Evolutionary conservation across 2,329 filamentous ascomycete species (phyloP), one percentile per base, ranked within the genome.

Genomic region (Helicocarpus griseus): DNA sequence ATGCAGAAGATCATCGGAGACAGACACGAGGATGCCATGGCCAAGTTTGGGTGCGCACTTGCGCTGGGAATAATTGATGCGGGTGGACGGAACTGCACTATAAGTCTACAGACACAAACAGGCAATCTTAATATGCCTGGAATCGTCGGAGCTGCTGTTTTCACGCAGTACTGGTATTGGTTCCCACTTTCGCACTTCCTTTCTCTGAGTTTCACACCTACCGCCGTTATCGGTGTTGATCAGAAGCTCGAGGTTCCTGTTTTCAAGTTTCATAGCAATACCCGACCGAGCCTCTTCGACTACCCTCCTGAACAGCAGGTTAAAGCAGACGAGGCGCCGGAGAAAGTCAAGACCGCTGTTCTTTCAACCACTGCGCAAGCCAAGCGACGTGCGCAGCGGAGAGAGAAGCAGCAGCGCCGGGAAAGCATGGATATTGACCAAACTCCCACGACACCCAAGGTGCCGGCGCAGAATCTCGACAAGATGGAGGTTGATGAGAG

Each of bases 81-180:
- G 55, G 93, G 94, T 66, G 93, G 93, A 47, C 87, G 94, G 55
- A 98, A 98, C 74, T 98, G 93, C 77, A 96, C 93, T 17, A 97
- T 98, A 60, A 91, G 91, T 28, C 79, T 98, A 36, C 93, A 98
- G 70, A 98, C 93, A 1, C 93, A 95, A 72, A 96, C 91, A 0
- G 94, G 94, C 57, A 98, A 96, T 67, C 82, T 98, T 59, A 97
- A 98, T 77, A 96, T 98, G 90, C 83, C 90, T 17, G 94, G 89
- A 55, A 95, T 98, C 59, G 90, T 98, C 17, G 94, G 93, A 60
- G 95, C 95, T 83, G 91, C 89, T 26, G 87, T 98, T 50, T 98
- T 98, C 73, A 95, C 90, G 7, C 93, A 98, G 69, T 98, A 98
- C 76, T 98, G 93, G 93, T 98, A 98, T 76, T 98, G 93, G 93